Base-by-base conservation (phyloP, 1,284 basidiomycete genomes). In the Tilletia indica region DNA sequence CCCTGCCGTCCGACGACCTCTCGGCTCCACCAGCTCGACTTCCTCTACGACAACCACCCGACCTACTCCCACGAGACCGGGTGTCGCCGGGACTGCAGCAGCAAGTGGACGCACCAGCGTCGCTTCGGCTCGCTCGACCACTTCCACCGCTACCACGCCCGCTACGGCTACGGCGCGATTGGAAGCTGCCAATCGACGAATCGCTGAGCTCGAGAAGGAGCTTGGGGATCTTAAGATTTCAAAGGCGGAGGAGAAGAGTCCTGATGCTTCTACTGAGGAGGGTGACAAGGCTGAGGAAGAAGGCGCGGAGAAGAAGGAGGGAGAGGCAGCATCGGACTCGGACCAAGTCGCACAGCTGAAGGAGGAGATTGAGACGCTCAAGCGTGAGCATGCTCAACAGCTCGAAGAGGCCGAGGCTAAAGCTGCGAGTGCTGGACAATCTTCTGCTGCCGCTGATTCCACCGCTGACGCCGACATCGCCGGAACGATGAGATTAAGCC, bases 151-250 rank as follows among this genome's bases (percentile, higher is more conserved):
- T 5, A 38, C 58, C 6, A 63, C 58, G 5, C 58, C 58, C 11
- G 56, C 71, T 42, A 39, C 70, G 1, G 31, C 76, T 2, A 58
- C 70, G 38, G 61, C 73, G 5, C 71, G 75, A 3, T 69, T 73
- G 54, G 75, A 77, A 67, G 77, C 75, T 9, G 67, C 76, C 47
- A 73, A 78, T 34, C 72, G 75, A 39, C 75, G 77, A 34, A 71
- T 79, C 19, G 47, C 73, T 54, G 75, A 74, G 68, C 63, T 76
- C 3, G 76, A 77, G 63, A 63, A 63, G 58, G 58, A 63, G 58
- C 21, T 63, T 34, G 58, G 31, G 34, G 58, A 63, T 5, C 25
- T 63, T 31, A 63, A 63, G 36, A 6, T 63, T 31, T n/a, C 19
- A 11, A 54, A 54, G 16, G 51, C 16, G 51, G 51, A 54, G 51